Conservation (phyloP, 257 asterid species). For the Catharanthus roseus region DNA sequence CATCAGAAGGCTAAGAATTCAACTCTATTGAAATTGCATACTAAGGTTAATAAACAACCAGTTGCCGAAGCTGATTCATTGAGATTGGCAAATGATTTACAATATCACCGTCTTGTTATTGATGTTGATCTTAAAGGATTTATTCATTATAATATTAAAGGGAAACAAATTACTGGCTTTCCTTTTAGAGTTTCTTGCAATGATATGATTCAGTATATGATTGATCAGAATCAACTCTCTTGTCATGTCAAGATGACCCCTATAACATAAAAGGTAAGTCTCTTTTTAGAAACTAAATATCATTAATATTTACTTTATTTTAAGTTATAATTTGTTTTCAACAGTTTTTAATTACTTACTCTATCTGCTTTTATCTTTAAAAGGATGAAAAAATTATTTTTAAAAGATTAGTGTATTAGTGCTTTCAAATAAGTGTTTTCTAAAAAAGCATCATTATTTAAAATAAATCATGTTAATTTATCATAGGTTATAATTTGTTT, state of each 20-base stretch:
- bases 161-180: background rate
- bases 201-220: background rate
- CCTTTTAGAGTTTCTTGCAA: background rate
- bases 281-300: too few relatives aligned
- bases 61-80: background rate
- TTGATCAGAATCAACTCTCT: background rate
- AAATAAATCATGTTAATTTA: too few relatives aligned
- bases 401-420: too few relatives aligned
- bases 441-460: too few relatives aligned
- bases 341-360: too few relatives aligned
- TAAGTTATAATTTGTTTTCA: too few relatives aligned
- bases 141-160: background rate
- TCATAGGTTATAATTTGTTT: too few relatives aligned
- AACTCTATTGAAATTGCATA: background rate
- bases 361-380: too few relatives aligned
- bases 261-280: background rate
- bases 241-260: slow-evolving; percentile 1
- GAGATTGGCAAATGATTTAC: background rate
- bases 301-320: too few relatives aligned
- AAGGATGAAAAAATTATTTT: too few relatives aligned
- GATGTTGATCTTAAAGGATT: background rate
- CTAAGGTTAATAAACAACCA: background rate
- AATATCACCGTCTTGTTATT: background rate
- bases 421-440: too few relatives aligned
- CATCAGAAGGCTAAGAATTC: background rate